Percentiles rank a stretch among this genome's conserved stretches.
These are phyloP conservation scores for Aeschynomene evenia DNA, from an alignment of 306 rosid species.

Conservation along the genomic window DNA sequence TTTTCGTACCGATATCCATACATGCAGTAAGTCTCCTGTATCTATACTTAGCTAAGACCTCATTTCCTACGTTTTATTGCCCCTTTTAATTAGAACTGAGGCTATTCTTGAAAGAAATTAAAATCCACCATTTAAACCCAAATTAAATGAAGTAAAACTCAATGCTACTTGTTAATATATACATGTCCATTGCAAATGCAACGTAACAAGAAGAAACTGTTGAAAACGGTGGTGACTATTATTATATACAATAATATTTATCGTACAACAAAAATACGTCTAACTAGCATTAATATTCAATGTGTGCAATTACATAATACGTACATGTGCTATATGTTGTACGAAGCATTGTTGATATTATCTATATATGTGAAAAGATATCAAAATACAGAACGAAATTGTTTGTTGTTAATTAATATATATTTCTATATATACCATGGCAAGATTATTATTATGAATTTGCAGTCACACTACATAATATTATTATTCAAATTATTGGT, in stretches of 20 bases:
- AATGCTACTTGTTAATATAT: neutral
- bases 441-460: slow-evolving; percentile 30
- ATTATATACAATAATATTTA: too few species aligned
- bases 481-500: slow-evolving; percentile 20
- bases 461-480: slow-evolving; percentile 24
- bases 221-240: neutral
- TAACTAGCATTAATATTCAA: too few species aligned
- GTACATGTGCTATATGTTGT: too few species aligned
- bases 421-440: too few species aligned
- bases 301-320: too few species aligned
- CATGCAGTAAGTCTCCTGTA: too few species aligned
- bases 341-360: too few species aligned
- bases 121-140: neutral
- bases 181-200: neutral
- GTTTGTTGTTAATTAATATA: too few species aligned
- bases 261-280: too few species aligned
- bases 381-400: slow-evolving; percentile 13
- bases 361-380: neutral
- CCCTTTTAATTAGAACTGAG: neutral
- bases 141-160: neutral
- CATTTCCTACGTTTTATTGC: too few species aligned
- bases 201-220: neutral
- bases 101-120: neutral
- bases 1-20: too few species aligned
- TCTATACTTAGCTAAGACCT: too few species aligned